A percentile compares a stretch with the other conserved stretches of the same genome.
phyloP scores from a whole-genome alignment of 1,139 yeast species.

The Suzukiozyma palmioleophila region DNA sequence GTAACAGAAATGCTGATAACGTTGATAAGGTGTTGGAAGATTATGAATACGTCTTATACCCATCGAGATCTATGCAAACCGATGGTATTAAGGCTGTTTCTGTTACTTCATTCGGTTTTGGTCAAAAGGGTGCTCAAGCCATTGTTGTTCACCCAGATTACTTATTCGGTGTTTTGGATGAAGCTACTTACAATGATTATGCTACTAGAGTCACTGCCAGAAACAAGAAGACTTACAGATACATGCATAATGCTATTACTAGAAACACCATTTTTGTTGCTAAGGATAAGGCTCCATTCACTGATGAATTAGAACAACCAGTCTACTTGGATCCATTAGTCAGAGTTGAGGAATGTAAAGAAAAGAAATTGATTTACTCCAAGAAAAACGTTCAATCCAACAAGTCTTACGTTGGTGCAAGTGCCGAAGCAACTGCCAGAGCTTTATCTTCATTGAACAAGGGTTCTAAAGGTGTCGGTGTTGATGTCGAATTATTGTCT shows the following conservation, averaged over 20 bases:
- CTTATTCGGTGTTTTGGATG: constrained; percentile 78
- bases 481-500: constrained; percentile 87
- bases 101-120: constrained; percentile 96
- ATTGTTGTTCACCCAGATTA: constrained; percentile 90
- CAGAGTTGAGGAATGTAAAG: constrained; percentile 60
- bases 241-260: constrained; percentile 93
- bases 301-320: constrained; percentile 77
- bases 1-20: constrained; percentile 98
- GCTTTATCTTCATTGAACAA: constrained; percentile 46
- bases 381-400: constrained; percentile 35
- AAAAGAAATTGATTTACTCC: constrained; percentile 47
- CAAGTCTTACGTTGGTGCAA: constrained; percentile 30
- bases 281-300: constrained; percentile 90
- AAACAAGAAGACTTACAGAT: constrained; percentile 88
- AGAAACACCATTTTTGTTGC: constrained; percentile 89
- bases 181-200: constrained; percentile 64
- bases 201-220: constrained; percentile 69
- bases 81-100: constrained; percentile 98
- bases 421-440: constrained; percentile 43
- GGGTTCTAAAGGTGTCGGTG: constrained; percentile 79
- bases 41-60: constrained; percentile 85
- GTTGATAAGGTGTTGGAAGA: constrained; percentile 79
- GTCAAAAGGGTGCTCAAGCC: constrained; percentile 99
- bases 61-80: constrained; percentile 89
- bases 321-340: constrained; percentile 97